These are phyloP conservation scores for Tulasnella sp. DNA, from an alignment of 768 basidiomycete genomes.

Conservation along the genomic window DNA sequence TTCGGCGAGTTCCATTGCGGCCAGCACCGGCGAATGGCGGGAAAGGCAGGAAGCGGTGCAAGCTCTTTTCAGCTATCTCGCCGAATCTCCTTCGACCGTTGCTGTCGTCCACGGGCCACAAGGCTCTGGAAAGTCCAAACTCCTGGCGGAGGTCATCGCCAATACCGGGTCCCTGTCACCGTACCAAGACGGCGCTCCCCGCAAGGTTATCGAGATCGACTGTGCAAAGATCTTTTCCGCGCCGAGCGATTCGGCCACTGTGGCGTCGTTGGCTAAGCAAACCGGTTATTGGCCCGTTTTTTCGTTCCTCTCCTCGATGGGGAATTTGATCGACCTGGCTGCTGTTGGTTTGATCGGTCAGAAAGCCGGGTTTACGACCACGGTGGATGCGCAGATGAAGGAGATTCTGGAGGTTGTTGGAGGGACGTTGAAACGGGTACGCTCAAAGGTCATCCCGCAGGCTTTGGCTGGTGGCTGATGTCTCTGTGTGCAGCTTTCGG, in stretches of 20 bases:
- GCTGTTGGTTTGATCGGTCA: conserved; percentile 91
- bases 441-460: conserved; percentile 22
- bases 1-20: conserved; percentile 21
- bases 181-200: conserved; percentile 23
- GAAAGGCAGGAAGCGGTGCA: conserved; percentile 70
- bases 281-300: conserved; percentile 88
- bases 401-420: conserved; percentile 72
- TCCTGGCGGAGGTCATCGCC: conserved; percentile 37
- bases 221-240: conserved; percentile 62
- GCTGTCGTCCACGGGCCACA: conserved; percentile 73
- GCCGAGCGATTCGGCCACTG: conserved; percentile 52
- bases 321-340: conserved; percentile 79
- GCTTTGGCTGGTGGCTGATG: neutral
- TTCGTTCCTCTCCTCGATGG: conserved; percentile 68
- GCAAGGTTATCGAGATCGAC: conserved; percentile 70
- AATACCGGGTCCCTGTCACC: neutral
- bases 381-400: conserved; percentile 70
- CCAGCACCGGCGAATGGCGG: conserved; percentile 48
- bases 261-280: conserved; percentile 59
- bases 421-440: conserved; percentile 53
- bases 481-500: too few species aligned
- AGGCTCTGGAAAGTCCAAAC: conserved; percentile 62
- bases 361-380: conserved; percentile 78
- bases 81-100: conserved; percentile 63
- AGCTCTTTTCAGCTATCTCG: conserved; percentile 55